Evolutionary conservation across 805 yeast species (phyloP), one percentile per base, ranked within the genome.

Genomic region (Candida schatavii): DNA sequence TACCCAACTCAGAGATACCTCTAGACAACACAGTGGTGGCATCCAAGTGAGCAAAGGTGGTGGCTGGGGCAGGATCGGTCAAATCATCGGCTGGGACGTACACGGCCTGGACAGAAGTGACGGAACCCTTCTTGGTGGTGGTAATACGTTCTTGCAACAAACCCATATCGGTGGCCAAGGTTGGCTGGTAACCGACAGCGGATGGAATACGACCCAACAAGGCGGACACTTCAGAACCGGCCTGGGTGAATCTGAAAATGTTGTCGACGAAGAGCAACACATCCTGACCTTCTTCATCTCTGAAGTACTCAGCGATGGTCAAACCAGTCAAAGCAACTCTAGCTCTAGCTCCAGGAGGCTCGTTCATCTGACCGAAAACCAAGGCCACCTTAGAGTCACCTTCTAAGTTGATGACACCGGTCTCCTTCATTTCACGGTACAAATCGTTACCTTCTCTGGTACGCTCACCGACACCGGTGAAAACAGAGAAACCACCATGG

Each of bases 401-500:
- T 71, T 93, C 98, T 62, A 91, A 82, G 87, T 93, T 89, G 77
- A 93, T 93, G 78, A 93, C 98, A 83, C 98, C 98, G 58, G 99
- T 91, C 81, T 93, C 99, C 70, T 84, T 88, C 99, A 93, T 93
- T 80, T 93, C 99, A 83, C 97, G 95, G 95, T 91, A 91, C 75
- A 91, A 84, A 85, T 91, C 99, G 83, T 91, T 93, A 88, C 99
- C 99, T 81, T 91, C 99, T 87, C 99, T 93, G 80, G 99, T 91
- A 80, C 99, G 87, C 81, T 93, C 99, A 84, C 99, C 99, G 76
- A 91, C 99, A 89, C 99, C 99, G 65, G 97, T 86, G 85, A 91
- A 91, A 59, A 91, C 98, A 46, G 98, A 91, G 95, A 91, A 91
- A 86, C 98, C 98, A 88, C 98, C 99, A 75, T 91, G 98, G 66